Percentiles rank a stretch among this genome's conserved stretches.
Evolutionary conservation across 306 rosid species (phyloP).

Genomic region (Rosa lucieae): DNA sequence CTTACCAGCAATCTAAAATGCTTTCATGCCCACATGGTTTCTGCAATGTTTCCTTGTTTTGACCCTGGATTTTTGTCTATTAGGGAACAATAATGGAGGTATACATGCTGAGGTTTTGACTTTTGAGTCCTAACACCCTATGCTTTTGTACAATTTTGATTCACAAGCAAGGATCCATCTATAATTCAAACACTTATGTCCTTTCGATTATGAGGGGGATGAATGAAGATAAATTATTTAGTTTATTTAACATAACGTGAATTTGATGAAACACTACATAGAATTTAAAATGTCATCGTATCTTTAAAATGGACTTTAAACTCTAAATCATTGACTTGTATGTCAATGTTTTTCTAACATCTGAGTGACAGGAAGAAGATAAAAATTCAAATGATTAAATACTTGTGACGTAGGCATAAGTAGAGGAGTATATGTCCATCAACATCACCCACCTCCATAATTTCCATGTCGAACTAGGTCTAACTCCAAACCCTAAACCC

Average conservation of each 20-base stretch:
- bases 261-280: not conserved
- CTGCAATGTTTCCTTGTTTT: constrained; percentile 30
- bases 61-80: constrained; percentile 35
- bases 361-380: not conserved
- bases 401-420: not conserved
- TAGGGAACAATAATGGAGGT: constrained; percentile 41
- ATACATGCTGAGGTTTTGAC: constrained; percentile 24
- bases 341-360: not conserved
- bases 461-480: not conserved
- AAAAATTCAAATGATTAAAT: too few species aligned
- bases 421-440: not conserved
- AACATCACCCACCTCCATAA: not conserved
- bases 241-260: too few species aligned
- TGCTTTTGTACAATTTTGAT: constrained; percentile 10
- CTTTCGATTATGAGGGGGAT: not conserved
- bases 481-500: not conserved
- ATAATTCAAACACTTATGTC: constrained; percentile 1
- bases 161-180: constrained; percentile 21
- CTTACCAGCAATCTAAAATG: constrained; percentile 33
- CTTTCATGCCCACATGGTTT: constrained; percentile 43
- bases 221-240: not conserved
- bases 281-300: too few species aligned
- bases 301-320: not conserved
- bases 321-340: not conserved
- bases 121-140: constrained; percentile 23